Base-by-base conservation (phyloP, 1,284 basidiomycete species). In the Rhizoctonia solani region DNA sequence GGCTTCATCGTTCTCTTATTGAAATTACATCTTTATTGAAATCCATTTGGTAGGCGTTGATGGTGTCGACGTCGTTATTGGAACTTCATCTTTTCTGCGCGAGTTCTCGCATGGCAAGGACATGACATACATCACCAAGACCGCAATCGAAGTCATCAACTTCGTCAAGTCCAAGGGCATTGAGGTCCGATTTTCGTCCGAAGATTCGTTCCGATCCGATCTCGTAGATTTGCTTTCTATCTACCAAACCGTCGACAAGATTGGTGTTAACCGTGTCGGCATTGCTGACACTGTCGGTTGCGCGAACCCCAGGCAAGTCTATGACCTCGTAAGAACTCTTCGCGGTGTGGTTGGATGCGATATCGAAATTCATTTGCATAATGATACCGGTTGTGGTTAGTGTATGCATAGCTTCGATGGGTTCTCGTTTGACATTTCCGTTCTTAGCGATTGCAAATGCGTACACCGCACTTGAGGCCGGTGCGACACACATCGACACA, bases 91-190 rank as follows among this genome's bases (percentile, higher is more conserved):
- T 67, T 99, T 98, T 89, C 87, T 99, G 67, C 91, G 97, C 72
- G 95, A 99, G 80, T 98, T 96, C 85, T 98, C 96, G 49, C 97
- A 99, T 79, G 97, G 97, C 75, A 99, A 99, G 87, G 97, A 99
- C 80, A 99, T 99, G 93, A 84, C 94, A 63, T 99, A 98, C 83
- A 99, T 99, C 81, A 98, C 97, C 84, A 98, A 98, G 86, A 92
- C 89, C 39, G 91, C 96, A 70, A 95, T 98, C 75, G 96, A 98
- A 80, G 97, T 99, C 74, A 99, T 99, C 79, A 87, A 98, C 76
- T 99, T 92, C 74, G 96, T 99, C 85, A 99, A 99, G 87, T 94
- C 91, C 83, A 99, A 98, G 90, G 92, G 92, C 69, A 98, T 99
- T 76, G 97, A 99, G 82, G 95, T 99, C 78, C 93, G 97, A 70